Evolutionary conservation across 2,329 filamentous ascomycete species (phyloP).

Genomic region (Ascocoryne sarcoides): DNA sequence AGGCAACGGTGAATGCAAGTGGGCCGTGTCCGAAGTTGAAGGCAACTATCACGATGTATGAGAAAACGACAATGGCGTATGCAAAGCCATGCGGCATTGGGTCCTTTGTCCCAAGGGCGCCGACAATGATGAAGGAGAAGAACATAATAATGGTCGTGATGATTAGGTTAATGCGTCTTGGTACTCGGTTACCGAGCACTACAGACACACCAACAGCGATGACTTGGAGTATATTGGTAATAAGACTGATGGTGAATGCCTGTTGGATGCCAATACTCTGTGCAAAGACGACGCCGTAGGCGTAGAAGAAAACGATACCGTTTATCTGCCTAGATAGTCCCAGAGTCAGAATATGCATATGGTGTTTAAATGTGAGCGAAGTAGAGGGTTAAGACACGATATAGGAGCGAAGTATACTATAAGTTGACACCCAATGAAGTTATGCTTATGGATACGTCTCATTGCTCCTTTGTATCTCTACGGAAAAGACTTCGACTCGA

Average conservation of each 20-base stretch:
- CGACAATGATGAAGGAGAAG: constrained; percentile 34
- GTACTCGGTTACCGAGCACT: constrained; percentile 33
- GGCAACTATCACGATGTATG: constrained; percentile 34
- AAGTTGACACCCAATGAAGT: no score
- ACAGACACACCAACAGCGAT: constrained; percentile 33
- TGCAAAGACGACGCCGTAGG: constrained; percentile 35
- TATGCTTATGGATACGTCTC: no score
- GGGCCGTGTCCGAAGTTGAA: constrained; percentile 40
- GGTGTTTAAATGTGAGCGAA: no score
- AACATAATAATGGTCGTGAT: constrained; percentile 33
- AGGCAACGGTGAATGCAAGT: constrained; percentile 34
- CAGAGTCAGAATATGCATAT: no score
- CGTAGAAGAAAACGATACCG: constrained; percentile 40
- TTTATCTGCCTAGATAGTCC: no score
- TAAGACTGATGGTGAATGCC: constrained; percentile 32
- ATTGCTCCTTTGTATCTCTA: no score
- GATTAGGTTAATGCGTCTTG: constrained; percentile 32
- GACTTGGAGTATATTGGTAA: constrained; percentile 36
- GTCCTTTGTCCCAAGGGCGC: constrained; percentile 32
- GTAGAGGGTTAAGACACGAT: no score
- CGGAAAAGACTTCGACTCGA: no score
- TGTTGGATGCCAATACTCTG: constrained; percentile 34
- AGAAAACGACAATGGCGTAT: constrained; percentile 32
- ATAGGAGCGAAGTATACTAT: no score
- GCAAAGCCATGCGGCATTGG: constrained; percentile 23